phyloP scores from a whole-genome alignment of 331 rosid genomes.

The Spiraea crenata region DNA sequence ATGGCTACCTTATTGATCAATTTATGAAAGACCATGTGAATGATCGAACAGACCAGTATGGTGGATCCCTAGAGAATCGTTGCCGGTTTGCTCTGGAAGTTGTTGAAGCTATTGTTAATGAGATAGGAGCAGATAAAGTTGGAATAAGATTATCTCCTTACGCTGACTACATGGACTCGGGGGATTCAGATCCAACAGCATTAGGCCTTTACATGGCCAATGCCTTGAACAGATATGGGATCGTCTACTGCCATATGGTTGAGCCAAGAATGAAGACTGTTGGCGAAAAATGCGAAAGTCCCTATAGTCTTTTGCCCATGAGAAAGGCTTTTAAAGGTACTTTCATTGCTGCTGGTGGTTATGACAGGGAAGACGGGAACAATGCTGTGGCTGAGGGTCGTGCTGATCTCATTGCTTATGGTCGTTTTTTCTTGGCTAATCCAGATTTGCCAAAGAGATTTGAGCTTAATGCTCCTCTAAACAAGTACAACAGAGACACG shows the following conservation, averaged over 20 bases:
- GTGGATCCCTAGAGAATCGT: slow-evolving; percentile 72
- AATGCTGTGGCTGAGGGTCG: too few relatives aligned
- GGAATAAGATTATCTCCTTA: slow-evolving; percentile 75
- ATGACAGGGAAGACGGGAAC: too few relatives aligned
- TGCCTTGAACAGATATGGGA: slow-evolving; percentile 43
- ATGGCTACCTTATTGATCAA: slow-evolving; percentile 69
- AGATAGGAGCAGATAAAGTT: slow-evolving; percentile 63
- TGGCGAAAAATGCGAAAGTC: slow-evolving; percentile 24
- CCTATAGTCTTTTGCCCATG: slow-evolving; percentile 45
- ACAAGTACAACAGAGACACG: slow-evolving; percentile 35
- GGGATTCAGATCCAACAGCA: slow-evolving; percentile 56
- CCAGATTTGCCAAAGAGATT: slow-evolving; percentile 76
- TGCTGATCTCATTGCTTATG: slow-evolving; percentile 39
- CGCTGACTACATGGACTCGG: slow-evolving; percentile 40
- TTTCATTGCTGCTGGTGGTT: slow-evolving; percentile 45
- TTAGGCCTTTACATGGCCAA: slow-evolving; percentile 55
- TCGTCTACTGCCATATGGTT: slow-evolving; percentile 59
- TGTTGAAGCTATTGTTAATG: slow-evolving; percentile 53
- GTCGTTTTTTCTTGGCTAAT: slow-evolving; percentile 65
- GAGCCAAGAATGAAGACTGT: slow-evolving; percentile 58
- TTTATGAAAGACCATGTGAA: slow-evolving; percentile 67
- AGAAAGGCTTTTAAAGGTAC: slow-evolving; percentile 69
- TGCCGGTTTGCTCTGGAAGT: slow-evolving; percentile 56
- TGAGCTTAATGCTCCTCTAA: slow-evolving; percentile 56
- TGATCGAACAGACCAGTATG: slow-evolving; percentile 64